Evolutionary conservation across 805 yeast genomes (phyloP), one percentile per base, ranked within the genome.

Genomic region (Yarrowia osloensis): DNA sequence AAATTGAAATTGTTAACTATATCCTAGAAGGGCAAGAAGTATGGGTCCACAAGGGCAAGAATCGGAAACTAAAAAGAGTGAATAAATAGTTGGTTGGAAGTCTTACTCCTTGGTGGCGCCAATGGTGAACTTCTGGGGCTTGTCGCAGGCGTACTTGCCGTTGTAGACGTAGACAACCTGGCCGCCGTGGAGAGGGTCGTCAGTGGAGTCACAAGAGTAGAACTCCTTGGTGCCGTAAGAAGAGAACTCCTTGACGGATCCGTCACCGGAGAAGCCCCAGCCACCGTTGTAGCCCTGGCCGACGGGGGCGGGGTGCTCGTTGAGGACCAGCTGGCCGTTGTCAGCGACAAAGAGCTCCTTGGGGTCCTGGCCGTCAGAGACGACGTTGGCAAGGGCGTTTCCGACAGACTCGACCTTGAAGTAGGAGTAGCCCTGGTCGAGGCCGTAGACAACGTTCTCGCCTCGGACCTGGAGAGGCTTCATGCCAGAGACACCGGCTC

Each of bases 141-240:
- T 6, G 24, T 50, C 55, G 15, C 55, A 50, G 55, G 55, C 55
- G 55, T 50, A 50, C 55, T 50, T 50, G 39, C 55, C 55, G 39
- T 50, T 50, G 39, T 12, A 31, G 12, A 50, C 39, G 26, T 50
- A 31, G 26, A 50, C 55, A 50, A 31, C 55, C n/a, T 29, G 24
- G 7, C 55, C 55, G 0, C 55, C 55, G 24, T 50, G 55, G 3
- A 50, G 55, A 50, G 55, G 55, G 28, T 50, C 55, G 17, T 29
- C 39, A 1, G 9, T 21, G 5, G 55, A 50, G 3, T 6, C 5
- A 28, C 55, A 50, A 50, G 55, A 50, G 55, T 50, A 50, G 39
- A 29, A 50, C 19, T 50, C 26, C n/a, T n/a, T 26, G 26, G 55
- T 31, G 28, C 55, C 55, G 39, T 50, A 50, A 31, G 37, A 50